Conservation (phyloP, 2,329 filamentous ascomycete species). For the Pseudocercospora fijiensis region DNA sequence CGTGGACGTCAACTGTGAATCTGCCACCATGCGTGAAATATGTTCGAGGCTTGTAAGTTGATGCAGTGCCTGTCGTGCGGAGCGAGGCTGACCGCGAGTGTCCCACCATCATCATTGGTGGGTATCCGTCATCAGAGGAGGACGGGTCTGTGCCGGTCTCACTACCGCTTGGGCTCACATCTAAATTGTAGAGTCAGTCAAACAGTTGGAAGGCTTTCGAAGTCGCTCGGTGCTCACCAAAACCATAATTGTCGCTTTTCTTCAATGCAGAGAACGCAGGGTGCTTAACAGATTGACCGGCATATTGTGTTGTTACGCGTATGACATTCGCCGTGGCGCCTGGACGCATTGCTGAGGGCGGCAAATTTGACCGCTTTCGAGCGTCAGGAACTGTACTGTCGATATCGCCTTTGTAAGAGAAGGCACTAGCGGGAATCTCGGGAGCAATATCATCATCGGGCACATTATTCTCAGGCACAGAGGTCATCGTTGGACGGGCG, state of each 20-base stretch:
- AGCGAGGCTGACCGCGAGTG: conserved; percentile 19
- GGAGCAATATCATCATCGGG: conserved; percentile 19
- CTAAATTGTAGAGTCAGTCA: conserved; percentile 18
- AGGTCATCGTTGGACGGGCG: conserved; percentile 27
- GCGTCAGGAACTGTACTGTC: conserved; percentile 17
- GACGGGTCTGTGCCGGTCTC: conserved; percentile 21
- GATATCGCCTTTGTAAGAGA: conserved; percentile 33
- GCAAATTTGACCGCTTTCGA: conserved; percentile 15
- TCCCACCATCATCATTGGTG: conserved; percentile 6
- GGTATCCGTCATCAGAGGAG: conserved; percentile 24
- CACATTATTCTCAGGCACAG: conserved; percentile 31
- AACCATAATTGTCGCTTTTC: conserved; percentile 29
- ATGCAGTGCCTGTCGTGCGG: conserved; percentile 15
- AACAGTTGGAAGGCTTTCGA: neutral
- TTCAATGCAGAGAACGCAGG: conserved; percentile 19
- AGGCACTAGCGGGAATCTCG: conserved; percentile 19
- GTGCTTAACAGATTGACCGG: conserved; percentile 11
- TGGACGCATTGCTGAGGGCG: conserved; percentile 14
- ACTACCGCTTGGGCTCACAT: conserved; percentile 29
- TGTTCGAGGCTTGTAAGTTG: conserved; percentile 25
- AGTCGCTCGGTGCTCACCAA: conserved; percentile 26
- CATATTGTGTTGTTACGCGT: conserved; percentile 19
- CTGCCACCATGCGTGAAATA: conserved; percentile 35
- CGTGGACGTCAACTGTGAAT: conserved; percentile 24
- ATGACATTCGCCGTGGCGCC: conserved; percentile 9